Percentiles rank a stretch among this genome's conserved stretches.
phyloP scores from a whole-genome alignment of 2,329 filamentous ascomycete genomes.

The Westerdykella aurantiaca region DNA sequence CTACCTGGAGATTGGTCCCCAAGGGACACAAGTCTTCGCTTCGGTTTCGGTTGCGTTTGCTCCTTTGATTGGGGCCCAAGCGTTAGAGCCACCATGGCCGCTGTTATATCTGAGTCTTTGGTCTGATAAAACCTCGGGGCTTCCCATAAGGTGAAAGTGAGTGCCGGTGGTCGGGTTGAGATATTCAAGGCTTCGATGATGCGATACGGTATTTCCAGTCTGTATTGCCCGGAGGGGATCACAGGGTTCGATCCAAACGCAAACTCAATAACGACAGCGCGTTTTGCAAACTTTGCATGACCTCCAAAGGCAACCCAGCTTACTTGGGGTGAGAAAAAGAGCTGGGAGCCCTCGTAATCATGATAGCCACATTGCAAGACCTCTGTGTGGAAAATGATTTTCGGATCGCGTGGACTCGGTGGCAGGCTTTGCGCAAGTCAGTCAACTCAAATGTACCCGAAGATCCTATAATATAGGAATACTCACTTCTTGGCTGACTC shows the following conservation, averaged over 20 bases:
- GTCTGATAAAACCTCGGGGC: conserved; percentile 38
- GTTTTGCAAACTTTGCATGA: conserved; percentile 29
- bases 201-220: conserved; percentile 42
- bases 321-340: conserved; percentile 37
- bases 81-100: conserved; percentile 16
- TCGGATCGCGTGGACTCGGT: not conserved
- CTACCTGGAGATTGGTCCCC: conserved; percentile 18
- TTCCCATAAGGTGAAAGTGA: conserved; percentile 36
- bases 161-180: conserved; percentile 15
- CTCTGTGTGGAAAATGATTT: conserved; percentile 3
- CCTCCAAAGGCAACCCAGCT: conserved; percentile 14
- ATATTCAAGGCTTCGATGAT: conserved; percentile 36
- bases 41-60: not conserved
- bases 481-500: conserved; percentile 2
- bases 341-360: conserved; percentile 27
- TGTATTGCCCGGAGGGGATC: conserved; percentile 13
- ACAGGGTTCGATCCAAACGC: conserved; percentile 4
- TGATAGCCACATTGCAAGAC: conserved; percentile 26
- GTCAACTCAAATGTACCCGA: not conserved
- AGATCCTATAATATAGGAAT: not conserved
- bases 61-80: not conserved
- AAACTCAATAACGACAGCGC: conserved; percentile 20
- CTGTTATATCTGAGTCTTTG: conserved; percentile 8
- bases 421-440: not conserved
- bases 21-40: conserved; percentile 8